Evolutionary conservation across 495 filamentous ascomycete species (phyloP), one percentile per base, ranked within the genome.

Genomic region (Podospora comata): DNA sequence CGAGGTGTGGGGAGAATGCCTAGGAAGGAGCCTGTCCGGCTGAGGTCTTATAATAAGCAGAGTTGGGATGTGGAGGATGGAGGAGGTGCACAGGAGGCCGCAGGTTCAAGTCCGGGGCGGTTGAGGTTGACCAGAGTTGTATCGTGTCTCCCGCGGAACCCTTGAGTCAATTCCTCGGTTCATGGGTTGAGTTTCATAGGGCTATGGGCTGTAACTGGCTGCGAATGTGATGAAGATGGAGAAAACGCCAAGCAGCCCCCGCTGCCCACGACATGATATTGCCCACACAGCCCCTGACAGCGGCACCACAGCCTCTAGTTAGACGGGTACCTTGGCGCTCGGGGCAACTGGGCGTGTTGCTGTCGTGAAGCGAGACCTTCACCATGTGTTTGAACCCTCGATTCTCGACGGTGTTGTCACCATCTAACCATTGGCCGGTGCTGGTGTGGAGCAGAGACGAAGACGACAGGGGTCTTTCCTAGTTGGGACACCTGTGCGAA

Each of bases 401-500:
- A 48, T 48, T 48, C 39, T 48, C 19, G 62, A 19, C 5, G 39
- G 11, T 53, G 59, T 48, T 48, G 70, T 72, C 44, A 48, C 61
- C 26, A 26, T n/a, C 64, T 72, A 70, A 69, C 69, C 15, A 16
- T 60, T 64, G 59, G 60, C 39, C 55, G n/a, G 18, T 9, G 39
- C 39, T 48, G 55, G 55, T 20, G 54, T 58, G 32, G 34, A 18
- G 26, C 63, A 67, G 65, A 65, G 54, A 39, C 44, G 60, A 28
- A 28, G 13, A 11, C 30, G 58, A 64, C 66, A 66, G 70, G 64
- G 67, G 65, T 68, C 63, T 63, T 74, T 72, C 77, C 77, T 44
- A n/a, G 70, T 78, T 71, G 67, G 75, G 77, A 53, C 64, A 74
- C 73, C 75, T 72, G 66, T 77, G 75, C 75, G 75, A 78, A 67